Evolutionary conservation across 2,329 filamentous ascomycete genomes (phyloP).

Genomic region (Penicillium brevicompactum): DNA sequence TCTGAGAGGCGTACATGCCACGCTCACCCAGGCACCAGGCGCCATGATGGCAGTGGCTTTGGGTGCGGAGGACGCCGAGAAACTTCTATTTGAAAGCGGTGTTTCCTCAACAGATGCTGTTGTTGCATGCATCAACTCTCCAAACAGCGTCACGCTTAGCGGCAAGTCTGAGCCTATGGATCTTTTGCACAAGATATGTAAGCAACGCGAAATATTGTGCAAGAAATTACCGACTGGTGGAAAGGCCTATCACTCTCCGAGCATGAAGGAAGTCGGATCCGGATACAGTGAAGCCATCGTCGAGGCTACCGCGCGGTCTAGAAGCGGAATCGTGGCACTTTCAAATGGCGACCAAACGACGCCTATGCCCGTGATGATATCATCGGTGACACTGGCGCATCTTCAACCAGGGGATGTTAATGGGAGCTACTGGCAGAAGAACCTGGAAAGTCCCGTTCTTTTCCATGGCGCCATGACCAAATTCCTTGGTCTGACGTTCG

Average conservation of each 20-base stretch:
- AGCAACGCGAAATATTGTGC: background rate
- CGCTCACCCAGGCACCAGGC: background rate
- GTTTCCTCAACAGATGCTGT: background rate
- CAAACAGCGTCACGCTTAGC: background rate
- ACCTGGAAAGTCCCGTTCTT: conserved; percentile 12
- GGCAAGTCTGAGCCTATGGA: background rate
- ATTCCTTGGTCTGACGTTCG: background rate
- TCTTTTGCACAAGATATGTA: background rate
- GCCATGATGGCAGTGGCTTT: background rate
- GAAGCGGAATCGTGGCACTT: background rate
- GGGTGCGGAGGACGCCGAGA: background rate
- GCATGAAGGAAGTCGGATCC: background rate
- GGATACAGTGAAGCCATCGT: background rate
- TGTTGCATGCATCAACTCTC: background rate
- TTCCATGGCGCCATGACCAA: conserved; percentile 13
- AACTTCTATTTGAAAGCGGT: background rate
- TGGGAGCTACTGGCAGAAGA: conserved; percentile 9
- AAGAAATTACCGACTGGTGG: background rate
- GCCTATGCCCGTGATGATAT: background rate
- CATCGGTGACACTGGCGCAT: background rate
- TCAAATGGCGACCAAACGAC: background rate
- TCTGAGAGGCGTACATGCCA: conserved; percentile 42
- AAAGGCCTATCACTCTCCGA: background rate
- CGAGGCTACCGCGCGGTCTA: background rate
- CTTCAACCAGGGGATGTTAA: background rate